These are phyloP conservation scores for Pichia inconspicua DNA, from an alignment of 1,139 yeast species.

Conservation along the genomic window DNA sequence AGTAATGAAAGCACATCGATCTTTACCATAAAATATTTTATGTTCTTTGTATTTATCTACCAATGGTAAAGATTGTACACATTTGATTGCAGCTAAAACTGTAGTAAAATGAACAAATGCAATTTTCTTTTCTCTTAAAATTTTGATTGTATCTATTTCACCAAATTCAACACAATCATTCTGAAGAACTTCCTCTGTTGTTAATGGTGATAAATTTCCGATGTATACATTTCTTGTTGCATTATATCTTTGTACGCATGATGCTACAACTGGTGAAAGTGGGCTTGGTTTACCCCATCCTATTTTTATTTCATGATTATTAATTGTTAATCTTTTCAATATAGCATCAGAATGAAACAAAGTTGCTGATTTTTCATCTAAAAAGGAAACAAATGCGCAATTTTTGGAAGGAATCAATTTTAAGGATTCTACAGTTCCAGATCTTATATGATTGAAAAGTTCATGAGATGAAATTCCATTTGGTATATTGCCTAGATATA, in stretches of 20 bases:
- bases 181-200: conserved; percentile 43
- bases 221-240: conserved; percentile 58
- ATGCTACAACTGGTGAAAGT: conserved; percentile 49
- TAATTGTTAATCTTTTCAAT: conserved; percentile 47
- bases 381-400: conserved; percentile 56
- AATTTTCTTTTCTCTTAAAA: conserved; percentile 51
- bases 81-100: conserved; percentile 49
- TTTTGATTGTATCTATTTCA: conserved; percentile 48
- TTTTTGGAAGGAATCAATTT: conserved; percentile 48
- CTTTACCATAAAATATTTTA: conserved; percentile 55
- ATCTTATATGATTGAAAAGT: conserved; percentile 78
- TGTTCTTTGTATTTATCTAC: conserved; percentile 48
- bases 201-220: conserved; percentile 43
- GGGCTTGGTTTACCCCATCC: conserved; percentile 58
- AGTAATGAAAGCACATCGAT: conserved; percentile 69
- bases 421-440: conserved; percentile 80
- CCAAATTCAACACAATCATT: conserved; percentile 47
- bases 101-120: conserved; percentile 56
- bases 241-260: conserved; percentile 51
- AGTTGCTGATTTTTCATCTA: conserved; percentile 54
- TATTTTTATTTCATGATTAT: conserved; percentile 49
- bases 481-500: conserved; percentile 85
- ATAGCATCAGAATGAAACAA: conserved; percentile 57
- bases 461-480: conserved; percentile 74
- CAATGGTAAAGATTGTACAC: conserved; percentile 50